Percentiles rank a stretch among this genome's conserved stretches.
These are phyloP conservation scores for Aspergillus intermedius DNA, from an alignment of 2,329 filamentous ascomycete species.

Conservation along the genomic window DNA sequence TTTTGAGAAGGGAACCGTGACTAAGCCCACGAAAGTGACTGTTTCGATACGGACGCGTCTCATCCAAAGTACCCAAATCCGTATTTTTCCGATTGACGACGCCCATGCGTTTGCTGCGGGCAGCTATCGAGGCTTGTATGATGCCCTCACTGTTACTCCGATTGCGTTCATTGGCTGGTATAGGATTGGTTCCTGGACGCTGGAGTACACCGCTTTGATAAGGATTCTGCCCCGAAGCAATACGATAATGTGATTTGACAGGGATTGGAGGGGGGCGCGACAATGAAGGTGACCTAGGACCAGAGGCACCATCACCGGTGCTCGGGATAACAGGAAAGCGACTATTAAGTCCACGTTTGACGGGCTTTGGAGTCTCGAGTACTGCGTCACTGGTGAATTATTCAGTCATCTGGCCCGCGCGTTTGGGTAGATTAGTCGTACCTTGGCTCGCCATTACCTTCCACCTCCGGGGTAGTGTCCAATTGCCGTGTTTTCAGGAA, in stretches of 20 bases:
- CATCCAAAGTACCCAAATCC: slow-evolving; percentile 49
- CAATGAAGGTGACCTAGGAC: slow-evolving; percentile 62
- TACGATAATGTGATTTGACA: slow-evolving; percentile 70
- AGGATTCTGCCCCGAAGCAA: slow-evolving; percentile 37
- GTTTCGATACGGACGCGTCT: slow-evolving; percentile 45
- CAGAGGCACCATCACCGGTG: slow-evolving; percentile 55
- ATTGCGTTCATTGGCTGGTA: slow-evolving; percentile 54
- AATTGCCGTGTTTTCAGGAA: slow-evolving; percentile 47
- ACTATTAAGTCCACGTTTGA: slow-evolving; percentile 48
- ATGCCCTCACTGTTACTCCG: slow-evolving; percentile 58
- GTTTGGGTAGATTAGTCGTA: slow-evolving; percentile 11
- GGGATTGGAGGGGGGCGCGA: slow-evolving; percentile 70
- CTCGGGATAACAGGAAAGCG: slow-evolving; percentile 53
- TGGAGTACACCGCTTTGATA: slow-evolving; percentile 47
- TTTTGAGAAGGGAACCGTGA: slow-evolving; percentile 47
- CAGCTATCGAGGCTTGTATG: slow-evolving; percentile 40
- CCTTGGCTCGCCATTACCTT: slow-evolving; percentile 43
- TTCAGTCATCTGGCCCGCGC: slow-evolving; percentile 7
- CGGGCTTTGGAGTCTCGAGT: slow-evolving; percentile 69
- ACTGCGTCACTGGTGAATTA: slow-evolving; percentile 58
- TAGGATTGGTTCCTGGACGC: slow-evolving; percentile 66
- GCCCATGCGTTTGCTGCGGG: slow-evolving; percentile 54
- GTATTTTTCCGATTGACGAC: slow-evolving; percentile 53
- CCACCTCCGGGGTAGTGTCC: slow-evolving; percentile 34
- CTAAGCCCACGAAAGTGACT: slow-evolving; percentile 53